These are phyloP conservation scores for Brettanomyces naardenensis DNA, from an alignment of 805 yeast species.

Conservation along the genomic window DNA sequence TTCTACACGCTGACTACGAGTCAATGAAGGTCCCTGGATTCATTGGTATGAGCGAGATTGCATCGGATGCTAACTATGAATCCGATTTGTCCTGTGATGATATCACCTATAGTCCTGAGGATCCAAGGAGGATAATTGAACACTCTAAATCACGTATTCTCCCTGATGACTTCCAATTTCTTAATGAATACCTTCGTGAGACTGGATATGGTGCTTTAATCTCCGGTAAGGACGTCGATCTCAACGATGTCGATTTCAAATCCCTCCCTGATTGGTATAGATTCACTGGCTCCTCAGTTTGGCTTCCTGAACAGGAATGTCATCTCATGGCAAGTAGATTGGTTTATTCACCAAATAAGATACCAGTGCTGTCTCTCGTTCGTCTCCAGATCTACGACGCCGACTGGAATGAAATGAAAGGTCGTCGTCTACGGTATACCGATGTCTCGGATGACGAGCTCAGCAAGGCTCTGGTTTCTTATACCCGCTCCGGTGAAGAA, in stretches of 20 bases:
- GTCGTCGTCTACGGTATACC: constrained; percentile 25
- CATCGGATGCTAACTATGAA: constrained; percentile 1
- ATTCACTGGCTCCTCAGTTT: constrained; percentile 43
- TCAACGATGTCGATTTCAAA: constrained; percentile 14
- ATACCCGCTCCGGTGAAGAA: constrained; percentile 22
- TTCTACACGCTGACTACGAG: not conserved
- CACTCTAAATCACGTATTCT: constrained; percentile 15
- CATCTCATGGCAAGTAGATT: constrained; percentile 41
- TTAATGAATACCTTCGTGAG: constrained; percentile 16
- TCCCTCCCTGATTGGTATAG: constrained; percentile 33
- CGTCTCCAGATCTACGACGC: constrained; percentile 38
- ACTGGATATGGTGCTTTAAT: constrained; percentile 18
- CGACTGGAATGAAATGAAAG: constrained; percentile 38
- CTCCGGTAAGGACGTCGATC: constrained; percentile 7
- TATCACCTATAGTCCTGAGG: constrained; percentile 7
- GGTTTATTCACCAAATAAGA: constrained; percentile 28
- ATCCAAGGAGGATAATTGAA: constrained; percentile 7
- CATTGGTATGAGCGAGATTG: not conserved
- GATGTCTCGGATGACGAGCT: constrained; percentile 26
- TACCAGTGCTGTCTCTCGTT: constrained; percentile 33
- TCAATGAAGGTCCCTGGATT: not conserved
- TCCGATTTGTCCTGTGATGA: constrained; percentile 6
- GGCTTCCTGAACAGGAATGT: constrained; percentile 42
- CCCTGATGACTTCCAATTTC: constrained; percentile 20
- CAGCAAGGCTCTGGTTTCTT: constrained; percentile 20